phyloP scores from a whole-genome alignment of 2,329 filamentous ascomycete genomes.

The Bimuria novae-zelandiae region DNA sequence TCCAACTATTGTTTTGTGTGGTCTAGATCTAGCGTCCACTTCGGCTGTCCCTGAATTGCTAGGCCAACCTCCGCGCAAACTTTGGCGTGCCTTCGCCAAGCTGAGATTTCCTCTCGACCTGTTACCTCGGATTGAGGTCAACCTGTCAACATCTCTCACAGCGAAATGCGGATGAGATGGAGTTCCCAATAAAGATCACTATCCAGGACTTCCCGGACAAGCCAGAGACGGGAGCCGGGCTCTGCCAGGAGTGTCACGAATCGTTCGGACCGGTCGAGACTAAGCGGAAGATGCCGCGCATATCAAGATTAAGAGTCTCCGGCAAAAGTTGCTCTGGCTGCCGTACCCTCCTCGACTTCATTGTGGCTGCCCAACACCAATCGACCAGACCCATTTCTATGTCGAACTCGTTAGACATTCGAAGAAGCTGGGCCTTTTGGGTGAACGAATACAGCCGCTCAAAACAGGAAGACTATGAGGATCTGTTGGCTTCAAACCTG shows the following conservation, averaged over 20 bases:
- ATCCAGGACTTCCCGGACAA: conserved; percentile 2
- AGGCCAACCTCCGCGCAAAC: conserved; percentile 1
- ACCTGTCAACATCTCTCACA: not conserved
- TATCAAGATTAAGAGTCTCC: not conserved
- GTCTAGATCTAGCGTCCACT: conserved; percentile 1
- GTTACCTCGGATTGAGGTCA: not conserved
- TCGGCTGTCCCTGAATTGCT: conserved; percentile 1
- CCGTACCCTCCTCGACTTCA: conserved; percentile 1
- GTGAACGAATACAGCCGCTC: conserved; percentile 5
- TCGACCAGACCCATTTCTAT: not conserved
- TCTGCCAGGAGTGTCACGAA: conserved; percentile 7
- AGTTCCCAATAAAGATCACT: conserved; percentile 1
- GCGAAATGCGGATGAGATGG: not conserved
- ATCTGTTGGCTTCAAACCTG: no score
- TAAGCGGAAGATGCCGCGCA: not conserved
- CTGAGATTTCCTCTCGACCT: not conserved
- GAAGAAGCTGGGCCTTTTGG: conserved; percentile 6
- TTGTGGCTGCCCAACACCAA: not conserved
- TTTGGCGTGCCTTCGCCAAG: not conserved
- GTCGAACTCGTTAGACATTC: conserved; percentile 1
- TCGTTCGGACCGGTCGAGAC: not conserved
- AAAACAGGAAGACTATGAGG: not conserved
- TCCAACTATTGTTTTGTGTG: conserved; percentile 3
- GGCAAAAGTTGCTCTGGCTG: conserved; percentile 6
- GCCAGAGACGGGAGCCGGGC: not conserved